Evolutionary conservation across 2,329 filamentous ascomycete genomes (phyloP).

Genomic region (Cordyceps fumosorosea): DNA sequence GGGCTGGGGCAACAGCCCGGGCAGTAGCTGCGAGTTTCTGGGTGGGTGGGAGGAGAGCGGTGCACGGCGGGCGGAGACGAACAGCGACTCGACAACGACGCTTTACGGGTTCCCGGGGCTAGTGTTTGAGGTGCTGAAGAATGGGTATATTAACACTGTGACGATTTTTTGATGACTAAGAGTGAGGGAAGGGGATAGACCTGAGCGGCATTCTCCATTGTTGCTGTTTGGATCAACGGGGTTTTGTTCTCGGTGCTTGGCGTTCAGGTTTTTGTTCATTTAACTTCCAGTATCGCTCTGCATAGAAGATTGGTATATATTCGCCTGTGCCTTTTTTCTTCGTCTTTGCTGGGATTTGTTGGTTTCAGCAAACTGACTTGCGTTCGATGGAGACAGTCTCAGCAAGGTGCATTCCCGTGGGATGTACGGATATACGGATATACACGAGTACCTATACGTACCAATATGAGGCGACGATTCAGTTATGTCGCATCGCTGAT

Average conservation of each 20-base stretch:
- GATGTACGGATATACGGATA: no score
- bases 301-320: not conserved
- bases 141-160: slow-evolving; percentile 79
- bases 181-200: not conserved
- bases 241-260: not conserved
- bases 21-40: slow-evolving; percentile 79
- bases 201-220: not conserved
- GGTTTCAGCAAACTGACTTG: no score
- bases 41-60: slow-evolving; percentile 78
- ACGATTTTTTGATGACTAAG: slow-evolving; percentile 64
- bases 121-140: slow-evolving; percentile 93
- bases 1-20: slow-evolving; percentile 86
- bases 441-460: no score
- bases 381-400: no score
- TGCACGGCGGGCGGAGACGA: slow-evolving; percentile 46
- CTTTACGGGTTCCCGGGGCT: slow-evolving; percentile 90
- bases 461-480: no score
- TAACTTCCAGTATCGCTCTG: not conserved
- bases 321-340: not conserved
- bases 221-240: not conserved
- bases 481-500: no score
- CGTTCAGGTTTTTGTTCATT: not conserved
- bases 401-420: no score
- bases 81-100: slow-evolving; percentile 63
- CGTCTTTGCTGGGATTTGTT: not conserved